Conservation (phyloP, 192 early-diverging fungal species). For the Oehlia diaphana region DNA sequence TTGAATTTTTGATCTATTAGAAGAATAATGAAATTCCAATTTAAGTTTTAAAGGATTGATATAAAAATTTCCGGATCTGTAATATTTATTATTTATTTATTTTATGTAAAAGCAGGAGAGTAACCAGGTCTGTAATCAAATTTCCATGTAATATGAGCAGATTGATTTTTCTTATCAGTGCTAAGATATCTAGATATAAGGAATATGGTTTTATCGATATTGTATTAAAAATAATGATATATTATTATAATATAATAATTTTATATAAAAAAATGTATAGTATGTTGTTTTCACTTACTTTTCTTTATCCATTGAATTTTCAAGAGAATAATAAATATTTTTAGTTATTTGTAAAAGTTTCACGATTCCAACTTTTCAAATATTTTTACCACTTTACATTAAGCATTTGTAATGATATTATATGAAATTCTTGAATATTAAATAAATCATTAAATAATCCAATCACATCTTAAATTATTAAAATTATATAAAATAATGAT, state of each 20-base stretch:
- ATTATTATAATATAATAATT: too few relatives aligned
- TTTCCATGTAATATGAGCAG: neutral
- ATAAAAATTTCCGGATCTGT: neutral
- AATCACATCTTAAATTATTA: neutral
- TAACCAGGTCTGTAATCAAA: neutral
- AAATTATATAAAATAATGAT: too few relatives aligned
- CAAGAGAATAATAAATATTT: neutral
- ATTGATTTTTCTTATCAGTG: too few relatives aligned
- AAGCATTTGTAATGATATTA: neutral
- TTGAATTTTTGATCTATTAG: neutral
- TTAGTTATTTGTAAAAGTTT: neutral
- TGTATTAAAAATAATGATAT: too few relatives aligned
- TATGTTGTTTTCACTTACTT: too few relatives aligned
- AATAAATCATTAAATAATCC: neutral
- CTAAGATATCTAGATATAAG: neutral
- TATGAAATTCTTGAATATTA: neutral
- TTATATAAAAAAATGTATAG: too few relatives aligned
- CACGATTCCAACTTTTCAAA: neutral
- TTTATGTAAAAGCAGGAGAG: too few relatives aligned
- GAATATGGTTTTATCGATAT: too few relatives aligned
- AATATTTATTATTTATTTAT: too few relatives aligned
- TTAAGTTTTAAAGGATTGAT: neutral
- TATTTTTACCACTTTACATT: neutral
- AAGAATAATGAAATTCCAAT: neutral
- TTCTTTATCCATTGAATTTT: neutral